Evolutionary conservation across 1,284 basidiomycete genomes (phyloP), one percentile per base, ranked within the genome.

Genomic region (Irpex rosettiformis): DNA sequence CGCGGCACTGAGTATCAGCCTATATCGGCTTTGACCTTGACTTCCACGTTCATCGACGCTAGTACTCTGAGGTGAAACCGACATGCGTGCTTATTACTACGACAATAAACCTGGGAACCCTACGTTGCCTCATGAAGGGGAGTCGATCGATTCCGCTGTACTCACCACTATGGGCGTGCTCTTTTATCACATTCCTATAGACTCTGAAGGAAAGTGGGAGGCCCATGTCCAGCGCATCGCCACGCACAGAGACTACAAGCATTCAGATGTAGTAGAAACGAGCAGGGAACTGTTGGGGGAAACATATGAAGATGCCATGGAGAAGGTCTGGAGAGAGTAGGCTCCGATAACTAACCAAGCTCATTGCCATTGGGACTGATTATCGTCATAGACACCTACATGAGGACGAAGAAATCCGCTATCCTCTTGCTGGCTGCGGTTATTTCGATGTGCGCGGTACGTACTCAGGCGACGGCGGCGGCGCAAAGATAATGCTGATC

Each of bases 381-480:
- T 18, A 45, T n/a, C 33, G 43, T 18, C 43, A 18, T 59, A 92
- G 89, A 67, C 92, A 94, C 66, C 80, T 95, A 75, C 93, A 95
- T 66, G 92, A 95, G 72, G 93, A 95, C 65, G 93, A 95, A 71
- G 93, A 95, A 74, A 94, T 94, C 65, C 80, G 93, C 16, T 96
- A 91, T 69, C 86, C 95, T 63, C 78, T 91, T 43, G 79, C 81
- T 0, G 94, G 93, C 5, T 85, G 83, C 49, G 93, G 93, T 0
- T 96, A 85, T 77, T 96, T 95, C 67, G 93, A 94, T 63, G 81
- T 94, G 29, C 81, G 91, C 61, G 88, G 89, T 88, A 61, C 61
- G 82, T 54, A 3, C 11, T 33, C 16, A 16, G 56, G 33, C 27
- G 42, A n/a, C 5, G 27, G 1, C 7, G 52, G 13, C 11, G 10